Base-by-base conservation (phyloP, 2,329 filamentous ascomycete species). In the Talaromyces sp. region DNA sequence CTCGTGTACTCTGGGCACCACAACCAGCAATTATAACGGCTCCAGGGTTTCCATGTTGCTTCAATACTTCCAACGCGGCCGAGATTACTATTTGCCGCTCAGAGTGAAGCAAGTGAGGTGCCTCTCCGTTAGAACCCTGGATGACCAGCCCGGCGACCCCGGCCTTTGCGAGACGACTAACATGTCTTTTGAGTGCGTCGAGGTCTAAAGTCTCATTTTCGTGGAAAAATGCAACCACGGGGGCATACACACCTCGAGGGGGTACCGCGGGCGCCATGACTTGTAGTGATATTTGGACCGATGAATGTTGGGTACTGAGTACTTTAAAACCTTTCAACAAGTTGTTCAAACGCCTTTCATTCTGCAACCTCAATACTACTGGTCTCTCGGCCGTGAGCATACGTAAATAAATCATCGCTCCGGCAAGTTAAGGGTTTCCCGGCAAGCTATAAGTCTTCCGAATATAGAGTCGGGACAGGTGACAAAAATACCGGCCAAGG, bases 11-110 rank as follows among this genome's bases (percentile, higher is more conserved):
- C 69, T 89, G 87, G 56, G 83, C 81, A 59, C 87, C 87, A 68
- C 87, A 90, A 46, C 88, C 88, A 38, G 89, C 88, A 62, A 91
- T 87, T 64, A 91, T 74, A 51, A 38, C 11, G 26, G n/a, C 11
- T 19, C 11, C 21, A 24, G 26, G 6, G 38, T 29, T 3, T 21
- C 51, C 17, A 54, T 27, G 10, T 27, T 27, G 4, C 26, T 55
- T 17, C 54, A 11, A 86, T 55, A 53, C 57, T 62, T 57, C 58
- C 51, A 41, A 79, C 69, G 82, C 54, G 83, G 75, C 10, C 81
- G 74, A 58, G 12, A 84, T 83, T 11, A 80, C 72, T 31, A 71
- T 66, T 60, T 73, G 74, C 55, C 82, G 75, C 72, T 85, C 82
- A 56, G 80, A 76, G n/a, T 79, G 79, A n/a, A 79, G 80, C 41